A percentile compares a stretch with the other conserved stretches of the same genome.
These are phyloP conservation scores for Rostrohypoxylon terebratum DNA, from an alignment of 495 filamentous ascomycete species.

Conservation along the genomic window DNA sequence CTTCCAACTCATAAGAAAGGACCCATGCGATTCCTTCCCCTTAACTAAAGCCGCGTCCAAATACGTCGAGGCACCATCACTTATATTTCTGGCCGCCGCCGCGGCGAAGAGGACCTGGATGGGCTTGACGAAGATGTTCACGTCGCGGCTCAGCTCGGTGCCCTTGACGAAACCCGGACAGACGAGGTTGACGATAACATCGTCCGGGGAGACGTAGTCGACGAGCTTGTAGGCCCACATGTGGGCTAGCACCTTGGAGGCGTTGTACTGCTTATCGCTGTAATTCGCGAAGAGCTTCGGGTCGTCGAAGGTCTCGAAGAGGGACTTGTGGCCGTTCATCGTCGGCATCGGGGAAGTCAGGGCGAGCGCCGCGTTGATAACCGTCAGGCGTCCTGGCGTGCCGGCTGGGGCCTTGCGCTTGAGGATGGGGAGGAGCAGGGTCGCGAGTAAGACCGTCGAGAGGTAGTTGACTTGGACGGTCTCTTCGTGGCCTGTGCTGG, in stretches of 20 bases:
- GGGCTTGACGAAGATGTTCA: constrained; percentile 28
- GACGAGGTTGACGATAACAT: constrained; percentile 62
- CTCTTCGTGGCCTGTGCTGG: constrained; percentile 61
- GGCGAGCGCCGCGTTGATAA: constrained; percentile 54
- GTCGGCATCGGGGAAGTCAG: constrained; percentile 52
- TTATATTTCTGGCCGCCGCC: constrained; percentile 46
- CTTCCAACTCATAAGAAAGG: constrained; percentile 57
- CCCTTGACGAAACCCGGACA: constrained; percentile 61
- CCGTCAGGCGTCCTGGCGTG: constrained; percentile 54
- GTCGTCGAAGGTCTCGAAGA: constrained; percentile 61
- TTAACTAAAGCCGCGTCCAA: constrained; percentile 56
- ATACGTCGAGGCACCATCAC: constrained; percentile 53
- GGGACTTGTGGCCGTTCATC: constrained; percentile 43
- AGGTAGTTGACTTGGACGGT: constrained; percentile 63
- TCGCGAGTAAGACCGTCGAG: constrained; percentile 60
- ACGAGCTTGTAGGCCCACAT: constrained; percentile 58
- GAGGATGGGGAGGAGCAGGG: constrained; percentile 63
- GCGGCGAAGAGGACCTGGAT: constrained; percentile 40
- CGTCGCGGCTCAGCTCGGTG: constrained; percentile 55
- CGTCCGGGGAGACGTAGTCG: constrained; percentile 56
- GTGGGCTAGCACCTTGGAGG: constrained; percentile 57
- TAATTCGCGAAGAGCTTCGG: constrained; percentile 45
- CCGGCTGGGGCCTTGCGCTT: constrained; percentile 50
- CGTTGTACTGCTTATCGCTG: constrained; percentile 51
- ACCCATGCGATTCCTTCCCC: constrained; percentile 60